A percentile compares a stretch with the other conserved stretches of the same genome.
Evolutionary conservation across 2,329 filamentous ascomycete genomes (phyloP).

Genomic region (Fusarium metavorans): DNA sequence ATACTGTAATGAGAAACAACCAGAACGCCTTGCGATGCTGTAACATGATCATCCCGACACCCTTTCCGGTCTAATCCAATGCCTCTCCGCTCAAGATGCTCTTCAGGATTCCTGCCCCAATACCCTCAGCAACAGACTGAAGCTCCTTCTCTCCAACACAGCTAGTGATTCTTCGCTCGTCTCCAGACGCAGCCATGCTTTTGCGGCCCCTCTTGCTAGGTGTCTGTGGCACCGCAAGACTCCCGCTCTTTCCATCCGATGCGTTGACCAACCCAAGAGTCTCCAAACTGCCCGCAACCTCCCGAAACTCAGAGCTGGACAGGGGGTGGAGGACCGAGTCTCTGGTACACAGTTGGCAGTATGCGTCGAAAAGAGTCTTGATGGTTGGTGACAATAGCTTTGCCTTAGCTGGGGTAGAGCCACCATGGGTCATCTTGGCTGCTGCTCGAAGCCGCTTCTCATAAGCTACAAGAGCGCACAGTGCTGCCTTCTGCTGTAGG

Average conservation of each 20-base stretch:
- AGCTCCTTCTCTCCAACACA: slow-evolving; percentile 86
- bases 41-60: slow-evolving; percentile 22
- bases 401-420: slow-evolving; percentile 71
- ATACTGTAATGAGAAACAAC: neutral
- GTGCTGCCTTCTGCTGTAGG: slow-evolving; percentile 93
- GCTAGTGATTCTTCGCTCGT: slow-evolving; percentile 84
- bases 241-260: slow-evolving; percentile 77
- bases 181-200: slow-evolving; percentile 64
- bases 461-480: slow-evolving; percentile 89
- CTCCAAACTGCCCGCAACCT: slow-evolving; percentile 91
- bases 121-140: slow-evolving; percentile 73
- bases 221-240: slow-evolving; percentile 72
- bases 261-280: slow-evolving; percentile 83
- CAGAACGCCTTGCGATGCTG: slow-evolving; percentile 41
- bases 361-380: slow-evolving; percentile 86
- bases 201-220: slow-evolving; percentile 77
- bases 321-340: slow-evolving; percentile 93
- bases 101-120: slow-evolving; percentile 70
- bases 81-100: slow-evolving; percentile 73
- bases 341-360: slow-evolving; percentile 83
- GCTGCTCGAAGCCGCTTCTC: slow-evolving; percentile 76
- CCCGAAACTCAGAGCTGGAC: slow-evolving; percentile 91
- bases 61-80: slow-evolving; percentile 58
- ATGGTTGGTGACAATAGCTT: slow-evolving; percentile 78
- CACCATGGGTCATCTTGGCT: slow-evolving; percentile 55